Base-by-base conservation (phyloP, 1,139 yeast species). In the Ashbya aceris region DNA sequence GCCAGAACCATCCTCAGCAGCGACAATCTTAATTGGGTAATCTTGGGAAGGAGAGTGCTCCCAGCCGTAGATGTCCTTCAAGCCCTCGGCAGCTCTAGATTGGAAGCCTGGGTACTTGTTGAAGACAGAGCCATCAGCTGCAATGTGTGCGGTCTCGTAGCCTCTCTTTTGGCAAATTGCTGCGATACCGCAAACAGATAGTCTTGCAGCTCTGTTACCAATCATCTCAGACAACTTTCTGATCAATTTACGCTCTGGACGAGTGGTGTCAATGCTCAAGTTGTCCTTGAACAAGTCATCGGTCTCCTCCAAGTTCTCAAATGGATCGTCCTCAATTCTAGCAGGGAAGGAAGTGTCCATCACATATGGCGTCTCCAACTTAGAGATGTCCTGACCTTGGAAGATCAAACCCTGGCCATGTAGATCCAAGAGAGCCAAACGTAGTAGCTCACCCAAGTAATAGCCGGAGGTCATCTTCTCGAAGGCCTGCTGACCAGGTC, bases 381-480 rank as follows among this genome's bases (percentile, higher is more conserved):
- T 73, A 49, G 77, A 51, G 50, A 79, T 64, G 62, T 83, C 81
- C 68, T 86, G 89, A 50, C 64, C 69, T 58, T 74, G 69, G 67
- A 91, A 87, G 46, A 91, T 68, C 48, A 76, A 65, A 35, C 83
- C 80, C 47, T 75, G 74, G 33, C 72, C 71, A 56, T 78, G 68
- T 54, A 85, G 72, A 53, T 89, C 97, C 33, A 87, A 60, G 56
- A 91, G 71, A 44, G 83, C 76, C 61, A 86, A 73, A 64, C 98
- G 79, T 56, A 89, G 69, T 35, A 91, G 72, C 70, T 91, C 98
- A 58, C 98, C 98, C 57, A 91, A 72, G 67, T 91, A 91, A 68
- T 86, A 84, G 50, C 98, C 98, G 36, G 96, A 85, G 56, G 89
- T 86, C 96, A 91, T 87, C 71, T 91, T 91, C 70, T 91, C 98